Conservation (phyloP, 345 rosid species). For the Aquilaria sinensis region DNA sequence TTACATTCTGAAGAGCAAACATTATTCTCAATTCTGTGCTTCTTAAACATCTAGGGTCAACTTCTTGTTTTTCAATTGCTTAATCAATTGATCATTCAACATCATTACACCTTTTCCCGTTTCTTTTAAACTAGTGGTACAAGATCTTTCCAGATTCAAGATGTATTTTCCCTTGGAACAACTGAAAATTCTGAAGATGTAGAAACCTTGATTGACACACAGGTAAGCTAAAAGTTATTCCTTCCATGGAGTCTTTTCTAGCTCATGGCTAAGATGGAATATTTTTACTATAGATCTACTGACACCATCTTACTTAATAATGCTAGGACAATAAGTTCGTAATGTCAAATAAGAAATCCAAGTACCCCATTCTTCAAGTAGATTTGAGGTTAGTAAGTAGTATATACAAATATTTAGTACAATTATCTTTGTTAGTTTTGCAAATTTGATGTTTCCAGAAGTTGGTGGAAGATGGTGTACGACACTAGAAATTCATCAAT, state of each 20-base stretch:
- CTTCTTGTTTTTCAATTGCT: not conserved
- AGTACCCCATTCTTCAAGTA: constrained; percentile 96
- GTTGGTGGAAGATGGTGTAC: no score
- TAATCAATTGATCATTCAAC: no score
- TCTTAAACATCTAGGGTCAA: not conserved
- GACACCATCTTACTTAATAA: not conserved
- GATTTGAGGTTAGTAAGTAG: constrained; percentile 66
- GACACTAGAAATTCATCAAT: no score
- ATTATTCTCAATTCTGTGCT: not conserved
- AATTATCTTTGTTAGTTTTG: no score
- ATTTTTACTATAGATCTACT: no score
- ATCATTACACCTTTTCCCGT: not conserved
- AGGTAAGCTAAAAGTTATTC: constrained; percentile 33
- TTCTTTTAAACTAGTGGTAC: constrained; percentile 46
- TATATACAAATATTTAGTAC: no score
- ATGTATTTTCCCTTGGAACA: constrained; percentile 77
- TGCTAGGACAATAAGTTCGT: constrained; percentile 89
- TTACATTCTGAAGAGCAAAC: constrained; percentile 5
- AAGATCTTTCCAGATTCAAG: constrained; percentile 78
- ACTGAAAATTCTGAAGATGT: constrained; percentile 93
- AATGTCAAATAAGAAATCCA: constrained; percentile 98
- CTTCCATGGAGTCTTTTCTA: not conserved
- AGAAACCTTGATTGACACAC: constrained; percentile 86
- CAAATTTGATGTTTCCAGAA: no score
- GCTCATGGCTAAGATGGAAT: no score